phyloP scores from a whole-genome alignment of 495 filamentous ascomycete genomes.

The Podospora bellae-mahoneyi region DNA sequence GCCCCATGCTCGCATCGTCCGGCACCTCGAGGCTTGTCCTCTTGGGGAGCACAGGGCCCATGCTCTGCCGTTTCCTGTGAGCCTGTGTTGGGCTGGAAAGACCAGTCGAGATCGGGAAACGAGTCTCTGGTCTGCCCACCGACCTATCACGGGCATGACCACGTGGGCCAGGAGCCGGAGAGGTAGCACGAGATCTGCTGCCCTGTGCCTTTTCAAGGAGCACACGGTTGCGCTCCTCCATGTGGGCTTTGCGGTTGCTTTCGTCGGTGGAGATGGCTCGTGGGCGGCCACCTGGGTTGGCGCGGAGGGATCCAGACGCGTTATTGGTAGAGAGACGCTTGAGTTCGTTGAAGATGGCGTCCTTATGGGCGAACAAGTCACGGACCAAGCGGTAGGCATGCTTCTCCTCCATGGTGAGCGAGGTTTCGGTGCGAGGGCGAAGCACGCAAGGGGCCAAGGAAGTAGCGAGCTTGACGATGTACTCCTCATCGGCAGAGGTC shows the following conservation, averaged over 20 bases:
- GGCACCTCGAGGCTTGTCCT: slow-evolving; percentile 47
- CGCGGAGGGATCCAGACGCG: slow-evolving; percentile 47
- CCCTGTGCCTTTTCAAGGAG: slow-evolving; percentile 60
- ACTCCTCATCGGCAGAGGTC: slow-evolving; percentile 90
- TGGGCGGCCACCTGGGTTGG: slow-evolving; percentile 55
- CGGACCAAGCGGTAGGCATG: slow-evolving; percentile 89
- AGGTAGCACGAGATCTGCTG: slow-evolving; percentile 64
- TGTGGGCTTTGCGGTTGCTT: slow-evolving; percentile 86
- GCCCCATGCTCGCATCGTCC: slow-evolving; percentile 35
- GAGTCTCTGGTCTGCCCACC: slow-evolving; percentile 70
- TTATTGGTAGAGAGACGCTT: slow-evolving; percentile 78
- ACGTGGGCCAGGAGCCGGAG: slow-evolving; percentile 63
- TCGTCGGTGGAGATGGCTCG: slow-evolving; percentile 94
- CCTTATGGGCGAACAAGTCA: slow-evolving; percentile 91
- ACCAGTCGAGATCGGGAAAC: slow-evolving; percentile 82
- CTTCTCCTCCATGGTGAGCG: slow-evolving; percentile 90
- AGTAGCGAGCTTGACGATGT: slow-evolving; percentile 71
- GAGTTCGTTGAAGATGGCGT: slow-evolving; percentile 90
- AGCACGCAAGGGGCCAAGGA: slow-evolving; percentile 83
- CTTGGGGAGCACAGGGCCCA: slow-evolving; percentile 16
- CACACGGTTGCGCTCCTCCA: slow-evolving; percentile 86
- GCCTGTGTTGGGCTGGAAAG: slow-evolving; percentile 51
- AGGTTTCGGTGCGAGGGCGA: slow-evolving; percentile 78
- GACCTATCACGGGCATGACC: slow-evolving; percentile 72
- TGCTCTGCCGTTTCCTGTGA: slow-evolving; percentile 37